Conservation (phyloP, 176 grass and related monocot genomes). For the Tillandsia leiboldiana region DNA sequence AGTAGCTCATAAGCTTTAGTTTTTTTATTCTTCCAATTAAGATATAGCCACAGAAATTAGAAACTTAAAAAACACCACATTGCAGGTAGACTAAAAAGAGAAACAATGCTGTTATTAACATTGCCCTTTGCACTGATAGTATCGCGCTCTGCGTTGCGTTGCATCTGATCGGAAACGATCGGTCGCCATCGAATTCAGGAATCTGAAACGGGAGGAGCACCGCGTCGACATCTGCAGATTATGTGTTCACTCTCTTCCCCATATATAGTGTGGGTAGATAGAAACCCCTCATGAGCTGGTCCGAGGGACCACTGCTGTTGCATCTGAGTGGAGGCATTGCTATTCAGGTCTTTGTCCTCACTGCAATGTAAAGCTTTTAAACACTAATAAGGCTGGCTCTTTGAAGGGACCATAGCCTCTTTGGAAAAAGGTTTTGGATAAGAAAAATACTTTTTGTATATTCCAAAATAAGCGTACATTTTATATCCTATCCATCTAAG, state of each 20-base stretch:
- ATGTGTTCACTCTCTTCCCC: neutral
- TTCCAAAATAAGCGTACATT: too few species aligned
- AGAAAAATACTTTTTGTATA: neutral
- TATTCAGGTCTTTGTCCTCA: neutral
- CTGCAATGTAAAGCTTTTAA: neutral
- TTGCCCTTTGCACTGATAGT: neutral
- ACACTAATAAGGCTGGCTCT: neutral
- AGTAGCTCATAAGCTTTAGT: neutral
- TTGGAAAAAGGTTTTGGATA: neutral
- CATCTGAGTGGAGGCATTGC: neutral
- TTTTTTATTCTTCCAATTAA: neutral
- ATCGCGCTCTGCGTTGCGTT: neutral
- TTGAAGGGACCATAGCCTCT: neutral
- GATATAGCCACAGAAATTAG: too few species aligned
- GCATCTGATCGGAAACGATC: neutral
- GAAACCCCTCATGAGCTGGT: neutral
- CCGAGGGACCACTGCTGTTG: neutral
- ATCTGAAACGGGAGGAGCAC: neutral
- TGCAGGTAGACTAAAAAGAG: too few species aligned
- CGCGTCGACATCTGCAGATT: neutral
- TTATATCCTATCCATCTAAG: too few species aligned
- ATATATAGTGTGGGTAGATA: neutral
- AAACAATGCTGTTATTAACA: too few species aligned
- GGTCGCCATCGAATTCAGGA: neutral
- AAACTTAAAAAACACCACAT: too few species aligned